Conservation (phyloP, 2,329 filamentous ascomycete species). For the Aspergillus tanneri region DNA sequence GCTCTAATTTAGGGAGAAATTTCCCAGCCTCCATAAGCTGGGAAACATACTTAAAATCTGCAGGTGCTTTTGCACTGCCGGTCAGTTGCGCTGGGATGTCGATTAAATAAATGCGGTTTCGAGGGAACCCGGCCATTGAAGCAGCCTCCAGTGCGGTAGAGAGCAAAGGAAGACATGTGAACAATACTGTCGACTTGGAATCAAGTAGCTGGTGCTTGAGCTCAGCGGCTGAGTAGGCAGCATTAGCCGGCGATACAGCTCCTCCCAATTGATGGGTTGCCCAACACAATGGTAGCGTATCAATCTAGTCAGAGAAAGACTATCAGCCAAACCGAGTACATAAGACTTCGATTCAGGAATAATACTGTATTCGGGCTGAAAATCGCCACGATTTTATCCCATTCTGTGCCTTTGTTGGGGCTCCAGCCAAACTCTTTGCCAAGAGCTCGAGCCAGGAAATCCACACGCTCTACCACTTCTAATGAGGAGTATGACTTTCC, state of each 20-base stretch:
- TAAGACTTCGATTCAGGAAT: constrained; percentile 20
- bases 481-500: constrained; percentile 64
- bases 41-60: constrained; percentile 61
- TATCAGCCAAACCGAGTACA: background rate
- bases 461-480: constrained; percentile 65
- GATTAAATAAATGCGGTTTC: constrained; percentile 66
- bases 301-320: constrained; percentile 54
- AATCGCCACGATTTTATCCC: constrained; percentile 75
- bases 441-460: constrained; percentile 66
- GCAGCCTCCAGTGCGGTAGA: constrained; percentile 65
- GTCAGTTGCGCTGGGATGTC: constrained; percentile 60
- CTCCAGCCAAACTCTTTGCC: constrained; percentile 69
- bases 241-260: constrained; percentile 71
- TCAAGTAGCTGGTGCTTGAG: constrained; percentile 70
- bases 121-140: constrained; percentile 61
- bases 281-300: constrained; percentile 71
- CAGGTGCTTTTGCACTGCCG: constrained; percentile 45
- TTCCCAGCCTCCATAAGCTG: constrained; percentile 64
- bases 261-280: constrained; percentile 74
- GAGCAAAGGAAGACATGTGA: constrained; percentile 69
- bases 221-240: constrained; percentile 68
- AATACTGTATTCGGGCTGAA: constrained; percentile 77
- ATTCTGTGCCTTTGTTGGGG: constrained; percentile 69
- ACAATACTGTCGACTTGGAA: constrained; percentile 66
- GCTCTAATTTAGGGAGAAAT: constrained; percentile 40